Percentiles rank a stretch among this genome's conserved stretches.
phyloP scores from a whole-genome alignment of 495 filamentous ascomycete genomes.

The Talaromyces liani region DNA sequence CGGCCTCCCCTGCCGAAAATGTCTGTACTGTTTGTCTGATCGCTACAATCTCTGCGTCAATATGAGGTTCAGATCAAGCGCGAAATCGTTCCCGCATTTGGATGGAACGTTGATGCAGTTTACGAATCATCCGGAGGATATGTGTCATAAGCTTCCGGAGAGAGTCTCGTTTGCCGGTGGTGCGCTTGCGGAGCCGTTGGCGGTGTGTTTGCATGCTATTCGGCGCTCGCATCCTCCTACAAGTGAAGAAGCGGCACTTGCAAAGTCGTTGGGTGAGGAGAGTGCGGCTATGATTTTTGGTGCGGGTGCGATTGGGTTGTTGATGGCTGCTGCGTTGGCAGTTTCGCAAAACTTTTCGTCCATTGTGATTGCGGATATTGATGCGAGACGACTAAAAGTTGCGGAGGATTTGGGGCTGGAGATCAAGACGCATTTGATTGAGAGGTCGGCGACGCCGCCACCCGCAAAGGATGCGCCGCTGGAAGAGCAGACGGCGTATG shows the following conservation, averaged over 20 bases:
- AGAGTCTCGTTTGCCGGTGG: slow-evolving; percentile 58
- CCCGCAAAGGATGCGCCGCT: slow-evolving; percentile 31
- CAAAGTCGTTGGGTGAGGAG: slow-evolving; percentile 17
- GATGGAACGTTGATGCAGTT: slow-evolving; percentile 78
- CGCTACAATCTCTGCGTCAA: slow-evolving; percentile 82
- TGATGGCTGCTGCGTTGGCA: slow-evolving; percentile 55
- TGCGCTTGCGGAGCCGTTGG: slow-evolving; percentile 70
- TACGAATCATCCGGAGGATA: slow-evolving; percentile 64
- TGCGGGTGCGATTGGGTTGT: slow-evolving; percentile 71
- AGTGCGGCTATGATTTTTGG: slow-evolving; percentile 67
- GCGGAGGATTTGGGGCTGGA: slow-evolving; percentile 64
- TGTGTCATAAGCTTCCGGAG: slow-evolving; percentile 51
- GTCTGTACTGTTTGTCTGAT: slow-evolving; percentile 56
- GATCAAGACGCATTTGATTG: slow-evolving; percentile 54
- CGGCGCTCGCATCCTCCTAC: slow-evolving; percentile 50
- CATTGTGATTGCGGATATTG: slow-evolving; percentile 75
- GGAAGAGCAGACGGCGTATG: slow-evolving; percentile 32
- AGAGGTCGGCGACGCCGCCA: slow-evolving; percentile 30
- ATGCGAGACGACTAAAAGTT: slow-evolving; percentile 62
- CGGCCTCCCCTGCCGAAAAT: slow-evolving; percentile 62
- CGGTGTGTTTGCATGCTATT: slow-evolving; percentile 71
- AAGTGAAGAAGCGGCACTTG: slow-evolving; percentile 18
- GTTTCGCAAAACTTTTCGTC: slow-evolving; percentile 60
- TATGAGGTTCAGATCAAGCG: slow-evolving; percentile 72
- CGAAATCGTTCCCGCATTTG: slow-evolving; percentile 68